Percentiles rank a stretch among this genome's conserved stretches.
phyloP scores from a whole-genome alignment of 2,329 filamentous ascomycete species.

The Monilinia vaccinii-corymbosi region DNA sequence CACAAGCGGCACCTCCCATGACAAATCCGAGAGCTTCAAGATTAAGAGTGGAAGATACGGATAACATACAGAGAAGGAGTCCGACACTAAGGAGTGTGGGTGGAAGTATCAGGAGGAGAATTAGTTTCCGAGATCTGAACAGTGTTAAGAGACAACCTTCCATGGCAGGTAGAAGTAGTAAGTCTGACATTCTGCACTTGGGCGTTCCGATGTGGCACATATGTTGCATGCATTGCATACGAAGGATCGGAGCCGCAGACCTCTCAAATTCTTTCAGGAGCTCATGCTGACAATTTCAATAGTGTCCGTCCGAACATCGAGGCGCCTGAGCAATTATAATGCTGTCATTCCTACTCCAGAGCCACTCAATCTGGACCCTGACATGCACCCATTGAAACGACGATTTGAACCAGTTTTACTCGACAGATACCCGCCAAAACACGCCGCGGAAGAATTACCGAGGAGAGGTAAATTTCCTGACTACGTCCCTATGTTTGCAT shows the following conservation, averaged over 20 bases:
- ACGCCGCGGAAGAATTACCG: conserved; percentile 69
- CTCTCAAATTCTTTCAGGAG: not conserved
- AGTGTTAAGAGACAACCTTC: conserved; percentile 83
- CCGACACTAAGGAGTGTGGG: conserved; percentile 41
- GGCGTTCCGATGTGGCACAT: not conserved
- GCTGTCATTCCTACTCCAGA: conserved; percentile 93
- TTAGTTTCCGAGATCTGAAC: conserved; percentile 92
- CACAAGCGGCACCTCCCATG: conserved; percentile 60
- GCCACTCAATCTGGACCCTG: conserved; percentile 76
- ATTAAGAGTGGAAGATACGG: conserved; percentile 65
- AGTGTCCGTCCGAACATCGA: conserved; percentile 71
- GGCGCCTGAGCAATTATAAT: conserved; percentile 91
- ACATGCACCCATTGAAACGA: conserved; percentile 92
- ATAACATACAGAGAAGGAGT: conserved; percentile 36
- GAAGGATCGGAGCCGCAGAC: conserved; percentile 6
- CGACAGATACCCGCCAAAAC: conserved; percentile 83
- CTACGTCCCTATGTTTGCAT: conserved; percentile 59
- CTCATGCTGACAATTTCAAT: conserved; percentile 19
- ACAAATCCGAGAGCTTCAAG: conserved; percentile 73
- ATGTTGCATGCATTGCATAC: conserved; percentile 4
- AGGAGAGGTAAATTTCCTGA: conserved; percentile 84
- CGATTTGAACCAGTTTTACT: conserved; percentile 94
- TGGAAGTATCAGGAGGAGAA: conserved; percentile 82
- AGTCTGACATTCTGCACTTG: conserved; percentile 31
- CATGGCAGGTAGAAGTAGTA: conserved; percentile 59